Percentiles rank a stretch among this genome's conserved stretches.
phyloP scores from a whole-genome alignment of 768 basidiomycete genomes.

The Phanerochaete carnosa region DNA sequence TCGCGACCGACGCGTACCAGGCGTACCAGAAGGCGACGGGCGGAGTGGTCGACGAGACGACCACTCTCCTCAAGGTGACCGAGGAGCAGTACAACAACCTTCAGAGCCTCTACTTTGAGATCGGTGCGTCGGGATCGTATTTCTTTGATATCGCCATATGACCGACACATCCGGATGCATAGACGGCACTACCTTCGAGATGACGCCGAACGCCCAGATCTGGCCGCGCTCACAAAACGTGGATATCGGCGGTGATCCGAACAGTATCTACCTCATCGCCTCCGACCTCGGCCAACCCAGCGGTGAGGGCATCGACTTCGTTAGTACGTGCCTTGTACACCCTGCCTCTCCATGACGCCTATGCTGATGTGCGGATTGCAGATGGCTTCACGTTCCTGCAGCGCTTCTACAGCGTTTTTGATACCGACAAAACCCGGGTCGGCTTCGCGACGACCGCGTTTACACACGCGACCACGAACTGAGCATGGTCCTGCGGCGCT shows the following conservation, averaged over 20 bases:
- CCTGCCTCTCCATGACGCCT: background rate
- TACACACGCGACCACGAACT: constrained; percentile 30
- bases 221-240: constrained; percentile 63
- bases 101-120: constrained; percentile 49
- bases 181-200: constrained; percentile 45
- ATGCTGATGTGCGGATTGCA: constrained; percentile 15
- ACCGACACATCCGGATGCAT: background rate
- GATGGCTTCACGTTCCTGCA: constrained; percentile 58
- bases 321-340: constrained; percentile 37
- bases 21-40: constrained; percentile 53
- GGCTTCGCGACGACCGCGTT: constrained; percentile 31
- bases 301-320: constrained; percentile 62
- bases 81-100: constrained; percentile 43
- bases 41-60: constrained; percentile 47
- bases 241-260: constrained; percentile 48
- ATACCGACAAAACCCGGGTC: constrained; percentile 29
- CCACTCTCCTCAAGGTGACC: constrained; percentile 56
- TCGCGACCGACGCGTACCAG: constrained; percentile 55
- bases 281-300: constrained; percentile 47
- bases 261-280: constrained; percentile 54
- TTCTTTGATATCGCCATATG: background rate
- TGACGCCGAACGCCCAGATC: constrained; percentile 65
- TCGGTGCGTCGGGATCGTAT: constrained; percentile 26
- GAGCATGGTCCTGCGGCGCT: too few relatives aligned
- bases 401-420: constrained; percentile 51